These are phyloP conservation scores for Jackrogersella multiformis DNA, from an alignment of 495 filamentous ascomycete species.

Conservation along the genomic window DNA sequence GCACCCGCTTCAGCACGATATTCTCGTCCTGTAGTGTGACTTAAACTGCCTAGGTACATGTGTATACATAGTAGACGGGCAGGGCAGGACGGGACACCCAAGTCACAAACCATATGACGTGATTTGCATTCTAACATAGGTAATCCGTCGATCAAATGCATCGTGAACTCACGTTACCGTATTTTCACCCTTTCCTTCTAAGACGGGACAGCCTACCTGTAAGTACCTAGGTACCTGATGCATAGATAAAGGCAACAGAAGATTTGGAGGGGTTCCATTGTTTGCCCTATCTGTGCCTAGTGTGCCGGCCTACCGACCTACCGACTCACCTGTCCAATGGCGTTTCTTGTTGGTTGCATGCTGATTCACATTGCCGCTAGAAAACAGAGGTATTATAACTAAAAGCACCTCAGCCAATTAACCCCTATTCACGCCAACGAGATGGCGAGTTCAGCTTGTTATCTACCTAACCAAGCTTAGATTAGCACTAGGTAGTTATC, in stretches of 20 bases:
- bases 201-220: too few species aligned
- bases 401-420: constrained; percentile 1
- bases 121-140: not conserved
- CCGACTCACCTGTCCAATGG: not conserved
- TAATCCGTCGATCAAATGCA: constrained; percentile 15
- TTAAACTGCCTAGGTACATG: not conserved
- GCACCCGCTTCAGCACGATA: constrained; percentile 21
- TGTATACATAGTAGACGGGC: not conserved
- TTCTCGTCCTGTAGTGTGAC: constrained; percentile 15
- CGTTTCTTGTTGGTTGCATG: not conserved
- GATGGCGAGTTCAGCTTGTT: constrained; percentile 1
- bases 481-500: not conserved
- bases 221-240: too few species aligned
- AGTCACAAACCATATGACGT: constrained; percentile 1
- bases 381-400: not conserved
- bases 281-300: not conserved
- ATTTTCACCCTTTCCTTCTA: not conserved
- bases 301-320: too few species aligned
- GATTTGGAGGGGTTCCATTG: not conserved
- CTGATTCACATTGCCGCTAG: constrained; percentile 1
- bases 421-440: constrained; percentile 7
- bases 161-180: constrained; percentile 4
- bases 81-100: not conserved
- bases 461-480: constrained; percentile 8
- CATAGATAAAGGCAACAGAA: constrained; percentile 2